Percentiles rank a stretch among this genome's conserved stretches.
phyloP scores from a whole-genome alignment of 257 asterid genomes.

The Mentha longifolia region DNA sequence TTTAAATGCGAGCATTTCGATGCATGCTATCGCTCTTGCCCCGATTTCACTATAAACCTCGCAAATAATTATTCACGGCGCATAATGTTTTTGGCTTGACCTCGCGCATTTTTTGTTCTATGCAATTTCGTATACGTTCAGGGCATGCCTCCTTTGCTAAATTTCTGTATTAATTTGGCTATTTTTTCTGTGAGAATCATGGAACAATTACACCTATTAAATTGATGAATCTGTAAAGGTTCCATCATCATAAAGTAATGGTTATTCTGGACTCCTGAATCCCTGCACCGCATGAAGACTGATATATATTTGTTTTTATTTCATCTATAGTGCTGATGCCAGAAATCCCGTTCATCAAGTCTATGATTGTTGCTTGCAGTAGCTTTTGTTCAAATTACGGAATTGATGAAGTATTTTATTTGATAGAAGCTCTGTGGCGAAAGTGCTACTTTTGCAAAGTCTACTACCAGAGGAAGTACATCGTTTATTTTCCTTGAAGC shows the following conservation, averaged over 20 bases:
- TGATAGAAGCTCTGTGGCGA: constrained; percentile 28
- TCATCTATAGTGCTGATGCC: constrained; percentile 10
- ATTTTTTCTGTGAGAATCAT: background rate
- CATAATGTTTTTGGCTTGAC: background rate
- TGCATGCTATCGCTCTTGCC: background rate
- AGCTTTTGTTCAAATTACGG: background rate
- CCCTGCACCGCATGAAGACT: background rate
- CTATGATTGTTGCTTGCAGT: constrained; percentile 5
- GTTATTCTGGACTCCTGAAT: background rate
- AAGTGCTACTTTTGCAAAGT: constrained; percentile 27
- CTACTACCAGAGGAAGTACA: constrained; percentile 9
- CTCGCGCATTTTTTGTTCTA: background rate
- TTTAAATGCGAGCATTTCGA: constrained; percentile 22
- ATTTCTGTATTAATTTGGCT: background rate
- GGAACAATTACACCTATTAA: background rate
- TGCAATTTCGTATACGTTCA: background rate
- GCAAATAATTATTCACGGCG: background rate
- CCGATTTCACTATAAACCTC: background rate
- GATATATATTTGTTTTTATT: background rate
- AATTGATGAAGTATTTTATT: constrained; percentile 23
- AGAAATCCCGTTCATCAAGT: background rate
- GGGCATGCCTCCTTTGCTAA: background rate
- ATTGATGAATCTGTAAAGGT: background rate
- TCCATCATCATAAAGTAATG: background rate
- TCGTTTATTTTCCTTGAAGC: constrained; percentile 20